Base-by-base conservation (phyloP, 1,284 basidiomycete genomes). In the Pascua sp. region DNA sequence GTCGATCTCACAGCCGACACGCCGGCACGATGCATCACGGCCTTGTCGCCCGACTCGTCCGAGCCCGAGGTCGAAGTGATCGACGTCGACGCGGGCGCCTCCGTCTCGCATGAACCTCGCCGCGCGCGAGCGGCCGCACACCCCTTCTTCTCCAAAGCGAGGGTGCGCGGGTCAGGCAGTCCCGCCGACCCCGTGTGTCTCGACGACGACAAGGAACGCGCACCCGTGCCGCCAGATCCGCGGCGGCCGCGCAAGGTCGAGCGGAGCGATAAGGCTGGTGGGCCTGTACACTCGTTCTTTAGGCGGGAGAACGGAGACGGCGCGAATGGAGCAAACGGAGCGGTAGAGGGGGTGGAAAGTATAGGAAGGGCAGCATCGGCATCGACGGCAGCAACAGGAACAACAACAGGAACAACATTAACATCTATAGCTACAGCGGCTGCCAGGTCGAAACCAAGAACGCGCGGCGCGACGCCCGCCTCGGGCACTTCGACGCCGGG, bases 201-300 rank as follows among this genome's bases (percentile, higher is more conserved):
- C 24, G 46, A 47, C 18, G 52, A 52, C 12, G 38, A 49, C 41
- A 11, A 67, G 66, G 11, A 16, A 51, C 5, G 49, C 68, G 5
- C 72, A 74, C 56, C 50, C 63, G 12, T 74, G 72, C 65, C 72
- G 72, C 51, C 44, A 59, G 13, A 53, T 55, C 15, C 24, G 24
- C 24, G 24, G 24, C 24, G 24, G 24, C 24, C 24, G 24, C 3
- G 24, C 4, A 32, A 32, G 24, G 24, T 32, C 24, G 24, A 32
- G 24, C 3, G 24, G 24, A 32, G 24, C 24, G 24, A 32, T 7
- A 32, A 32, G 24, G 24, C 24, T 3, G 24, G 24, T 3, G 24
- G 24, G 24, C 24, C 24, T 7, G 24, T 32, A 3, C 24, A 32
- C 24, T 32, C 24, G 24, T 32, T 32, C 24, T 32, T 32, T 32